Conservation (phyloP, 176 grass and related monocot species). For the Musa schizocarpa region DNA sequence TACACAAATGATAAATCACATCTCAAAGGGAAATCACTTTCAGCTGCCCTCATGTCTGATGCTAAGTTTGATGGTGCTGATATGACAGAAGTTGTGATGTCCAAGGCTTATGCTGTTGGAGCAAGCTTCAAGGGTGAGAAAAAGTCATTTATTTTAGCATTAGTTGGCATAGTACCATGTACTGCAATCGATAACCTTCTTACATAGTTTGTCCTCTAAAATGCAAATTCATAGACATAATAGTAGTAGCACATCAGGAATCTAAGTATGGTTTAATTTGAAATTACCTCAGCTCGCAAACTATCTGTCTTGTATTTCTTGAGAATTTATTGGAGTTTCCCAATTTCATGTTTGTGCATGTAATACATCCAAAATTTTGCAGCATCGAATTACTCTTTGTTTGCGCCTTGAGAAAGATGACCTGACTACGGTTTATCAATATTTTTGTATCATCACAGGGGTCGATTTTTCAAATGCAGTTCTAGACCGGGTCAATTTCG, state of each 20-base stretch:
- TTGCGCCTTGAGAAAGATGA: background rate
- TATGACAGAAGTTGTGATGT: slow-evolving; percentile 92
- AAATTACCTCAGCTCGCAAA: too few species aligned
- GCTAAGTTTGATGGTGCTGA: slow-evolving; percentile 84
- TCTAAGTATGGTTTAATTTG: too few species aligned
- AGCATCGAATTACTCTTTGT: background rate
- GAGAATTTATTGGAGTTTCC: too few species aligned
- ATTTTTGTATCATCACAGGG: slow-evolving; percentile 22
- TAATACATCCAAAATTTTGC: background rate
- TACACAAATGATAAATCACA: slow-evolving; percentile 65
- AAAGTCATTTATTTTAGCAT: background rate
- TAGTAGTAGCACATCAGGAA: background rate
- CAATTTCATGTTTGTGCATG: too few species aligned
- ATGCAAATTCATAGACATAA: background rate
- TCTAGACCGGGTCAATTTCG: slow-evolving; percentile 70
- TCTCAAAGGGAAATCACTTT: slow-evolving; percentile 81
- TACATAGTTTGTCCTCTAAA: background rate
- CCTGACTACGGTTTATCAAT: background rate
- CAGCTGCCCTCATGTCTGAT: slow-evolving; percentile 67
- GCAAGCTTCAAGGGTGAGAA: slow-evolving; percentile 82
- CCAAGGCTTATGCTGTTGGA: slow-evolving; percentile 90
- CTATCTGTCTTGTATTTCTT: too few species aligned
- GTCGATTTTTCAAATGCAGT: slow-evolving; percentile 86
- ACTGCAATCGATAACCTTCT: background rate
- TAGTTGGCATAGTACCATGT: too few species aligned